Conservation (phyloP, 106 monocot species). For the Xerophyta viscosa region DNA sequence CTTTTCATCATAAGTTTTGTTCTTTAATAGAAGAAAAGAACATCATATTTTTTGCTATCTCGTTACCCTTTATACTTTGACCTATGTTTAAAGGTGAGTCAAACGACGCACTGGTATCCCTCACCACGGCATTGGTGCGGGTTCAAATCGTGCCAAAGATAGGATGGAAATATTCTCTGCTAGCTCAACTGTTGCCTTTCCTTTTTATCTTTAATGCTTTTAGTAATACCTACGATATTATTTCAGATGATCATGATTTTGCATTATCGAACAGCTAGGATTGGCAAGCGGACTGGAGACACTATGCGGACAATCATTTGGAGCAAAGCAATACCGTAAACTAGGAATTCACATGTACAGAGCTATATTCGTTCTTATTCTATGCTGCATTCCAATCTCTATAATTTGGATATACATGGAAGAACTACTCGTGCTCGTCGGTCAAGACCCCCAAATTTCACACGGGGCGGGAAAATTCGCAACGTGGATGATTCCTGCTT, state of each 20-base stretch:
- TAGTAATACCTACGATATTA: background rate
- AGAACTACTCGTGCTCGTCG: conserved; percentile 40
- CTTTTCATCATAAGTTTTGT: no score
- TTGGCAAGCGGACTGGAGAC: conserved; percentile 71
- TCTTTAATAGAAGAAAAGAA: no score
- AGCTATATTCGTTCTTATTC: conserved; percentile 47
- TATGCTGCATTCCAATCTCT: conserved; percentile 47
- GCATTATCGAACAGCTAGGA: conserved; percentile 47
- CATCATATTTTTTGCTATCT: no score
- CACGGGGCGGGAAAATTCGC: conserved; percentile 43
- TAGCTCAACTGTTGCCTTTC: background rate
- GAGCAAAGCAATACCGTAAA: conserved; percentile 53
- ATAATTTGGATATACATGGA: conserved; percentile 45
- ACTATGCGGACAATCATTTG: conserved; percentile 62
- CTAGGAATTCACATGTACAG: conserved; percentile 43
- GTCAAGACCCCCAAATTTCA: conserved; percentile 54
- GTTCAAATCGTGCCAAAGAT: no score
- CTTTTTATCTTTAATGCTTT: background rate
- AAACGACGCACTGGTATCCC: no score
- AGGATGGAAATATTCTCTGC: no score
- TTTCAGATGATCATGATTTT: background rate
- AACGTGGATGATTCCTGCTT: conserved; percentile 47
- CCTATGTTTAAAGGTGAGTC: no score
- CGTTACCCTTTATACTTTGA: no score
- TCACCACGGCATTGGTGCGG: no score